Evolutionary conservation across 1,139 yeast genomes (phyloP), one percentile per base, ranked within the genome.

Genomic region (Eremothecium gossypii): DNA sequence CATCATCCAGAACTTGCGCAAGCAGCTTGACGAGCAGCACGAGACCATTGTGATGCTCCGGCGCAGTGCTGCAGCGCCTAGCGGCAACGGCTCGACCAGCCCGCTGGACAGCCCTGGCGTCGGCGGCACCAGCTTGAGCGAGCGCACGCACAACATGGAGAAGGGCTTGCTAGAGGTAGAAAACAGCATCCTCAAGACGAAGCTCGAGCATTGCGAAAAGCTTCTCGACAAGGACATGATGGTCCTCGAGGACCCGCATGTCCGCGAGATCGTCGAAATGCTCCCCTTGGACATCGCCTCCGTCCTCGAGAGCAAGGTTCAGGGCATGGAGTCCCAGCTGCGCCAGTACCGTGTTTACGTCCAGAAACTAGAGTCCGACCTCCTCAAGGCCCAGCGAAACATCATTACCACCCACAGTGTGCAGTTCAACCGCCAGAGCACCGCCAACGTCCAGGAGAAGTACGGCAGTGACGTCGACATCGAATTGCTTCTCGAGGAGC

Each of bases 401-500:
- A 5, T 49, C 48, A 20, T 31, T 53, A 42, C 79, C 78, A 33
- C 29, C 10, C 5, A 28, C 14, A 33, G 14, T 14, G 30, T 39
- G 4, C 37, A 34, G 27, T 34, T 34, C 37, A 23, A 34, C 29
- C 37, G 37, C 6, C 37, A 34, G 27, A 34, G 37, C 8, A 34
- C 37, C 14, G 37, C 14, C n/a, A 34, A 23, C 14, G 14, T 34
- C 14, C 37, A 34, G 37, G 29, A 34, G 14, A 34, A 34, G 27
- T 34, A 34, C 29, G 35, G 23, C 10, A 30, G 23, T 11, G 40
- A 33, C 8, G 43, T 38, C 17, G 41, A 43, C 20, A 48, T 58
- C 32, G 55, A 57, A 13, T 50, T 56, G 27, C 47, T 65, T 23
- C 50, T 80, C 45, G 70, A 69, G 45, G 87, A 79, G 33, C 81